These are phyloP conservation scores for Trichoderma gracile DNA, from an alignment of 2,329 filamentous ascomycete species.

Conservation along the genomic window DNA sequence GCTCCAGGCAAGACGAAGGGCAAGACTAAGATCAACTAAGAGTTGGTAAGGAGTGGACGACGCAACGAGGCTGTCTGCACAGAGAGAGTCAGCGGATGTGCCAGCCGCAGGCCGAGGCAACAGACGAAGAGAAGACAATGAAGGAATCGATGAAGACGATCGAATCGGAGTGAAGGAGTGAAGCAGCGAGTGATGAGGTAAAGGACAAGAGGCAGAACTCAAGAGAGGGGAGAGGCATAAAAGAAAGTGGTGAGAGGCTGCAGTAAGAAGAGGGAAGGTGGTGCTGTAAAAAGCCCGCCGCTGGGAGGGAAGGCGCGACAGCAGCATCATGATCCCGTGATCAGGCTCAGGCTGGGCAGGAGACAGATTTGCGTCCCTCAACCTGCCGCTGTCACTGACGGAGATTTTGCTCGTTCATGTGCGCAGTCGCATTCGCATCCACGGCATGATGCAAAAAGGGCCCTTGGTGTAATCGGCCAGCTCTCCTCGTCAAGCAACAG, in stretches of 20 bases:
- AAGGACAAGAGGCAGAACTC: background rate
- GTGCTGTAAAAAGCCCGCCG: background rate
- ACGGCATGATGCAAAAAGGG: background rate
- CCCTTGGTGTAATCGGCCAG: conserved; percentile 15
- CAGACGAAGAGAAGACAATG: background rate
- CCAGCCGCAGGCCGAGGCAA: background rate
- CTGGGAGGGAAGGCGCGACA: conserved; percentile 4
- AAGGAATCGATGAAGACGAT: background rate
- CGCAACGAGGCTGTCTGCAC: conserved; percentile 39
- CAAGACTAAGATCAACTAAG: conserved; percentile 23
- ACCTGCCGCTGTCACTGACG: conserved; percentile 4
- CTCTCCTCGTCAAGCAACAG: conserved; percentile 4
- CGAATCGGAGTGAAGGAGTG: background rate
- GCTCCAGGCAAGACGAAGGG: conserved; percentile 25
- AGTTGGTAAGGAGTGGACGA: conserved; percentile 39
- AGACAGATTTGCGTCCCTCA: conserved; percentile 1
- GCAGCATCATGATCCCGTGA: background rate
- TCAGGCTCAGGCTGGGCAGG: background rate
- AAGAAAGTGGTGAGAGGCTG: conserved; percentile 9
- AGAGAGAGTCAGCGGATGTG: conserved; percentile 21
- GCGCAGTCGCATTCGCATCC: background rate
- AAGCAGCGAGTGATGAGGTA: background rate
- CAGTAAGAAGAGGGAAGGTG: conserved; percentile 1
- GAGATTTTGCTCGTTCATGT: conserved; percentile 7
- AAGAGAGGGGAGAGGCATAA: background rate